Evolutionary conservation across 768 basidiomycete species (phyloP).

Genomic region (Macrocybe gigantea): DNA sequence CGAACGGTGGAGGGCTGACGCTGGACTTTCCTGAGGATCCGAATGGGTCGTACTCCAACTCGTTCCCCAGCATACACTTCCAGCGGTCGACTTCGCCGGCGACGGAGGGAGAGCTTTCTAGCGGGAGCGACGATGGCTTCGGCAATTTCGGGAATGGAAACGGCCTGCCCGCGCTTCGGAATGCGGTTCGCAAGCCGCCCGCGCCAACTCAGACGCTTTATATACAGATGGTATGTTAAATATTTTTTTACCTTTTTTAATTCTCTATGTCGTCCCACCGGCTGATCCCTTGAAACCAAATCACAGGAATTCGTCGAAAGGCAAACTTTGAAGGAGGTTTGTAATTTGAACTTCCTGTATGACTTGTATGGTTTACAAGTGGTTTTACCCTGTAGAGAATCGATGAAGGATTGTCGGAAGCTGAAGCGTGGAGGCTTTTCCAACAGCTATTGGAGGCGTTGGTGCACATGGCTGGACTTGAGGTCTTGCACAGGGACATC

Average conservation of each 20-base stretch:
- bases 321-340: conserved; percentile 83
- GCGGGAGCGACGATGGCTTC: conserved; percentile 6
- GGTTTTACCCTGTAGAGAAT: conserved; percentile 43
- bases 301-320: conserved; percentile 82
- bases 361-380: not conserved
- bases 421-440: conserved; percentile 87
- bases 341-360: conserved; percentile 2
- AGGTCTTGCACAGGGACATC: conserved; percentile 88
- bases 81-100: conserved; percentile 39
- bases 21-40: conserved; percentile 62
- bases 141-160: conserved; percentile 15
- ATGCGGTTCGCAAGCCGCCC: conserved; percentile 18
- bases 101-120: conserved; percentile 17
- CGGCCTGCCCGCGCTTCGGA: conserved; percentile 11
- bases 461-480: conserved; percentile 80
- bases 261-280: not conserved
- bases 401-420: conserved; percentile 74
- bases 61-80: conserved; percentile 87
- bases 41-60: conserved; percentile 47
- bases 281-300: conserved; percentile 3
- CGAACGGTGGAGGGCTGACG: conserved; percentile 52
- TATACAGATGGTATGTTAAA: conserved; percentile 78
- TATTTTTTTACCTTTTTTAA: not conserved
- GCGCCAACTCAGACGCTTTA: conserved; percentile 61
- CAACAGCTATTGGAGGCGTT: conserved; percentile 87